phyloP scores from a whole-genome alignment of 148 eudicot species.

The Spergularia bocconei region DNA sequence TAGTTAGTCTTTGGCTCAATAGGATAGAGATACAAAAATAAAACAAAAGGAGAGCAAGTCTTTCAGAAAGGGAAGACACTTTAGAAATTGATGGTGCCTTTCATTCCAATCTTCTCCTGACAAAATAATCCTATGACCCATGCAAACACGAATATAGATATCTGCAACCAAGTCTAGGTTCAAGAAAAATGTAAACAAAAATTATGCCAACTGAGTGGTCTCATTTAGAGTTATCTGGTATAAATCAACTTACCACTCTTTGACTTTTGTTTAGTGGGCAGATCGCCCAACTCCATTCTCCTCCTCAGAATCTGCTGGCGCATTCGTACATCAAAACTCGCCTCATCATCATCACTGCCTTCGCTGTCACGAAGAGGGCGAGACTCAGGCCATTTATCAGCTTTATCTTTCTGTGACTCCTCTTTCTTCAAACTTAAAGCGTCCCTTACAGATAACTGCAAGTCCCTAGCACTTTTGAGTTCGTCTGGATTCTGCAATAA shows the following conservation, averaged over 20 bases:
- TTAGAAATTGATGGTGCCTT: background rate
- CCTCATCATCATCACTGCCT: conserved; percentile 51
- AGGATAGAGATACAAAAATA: no score
- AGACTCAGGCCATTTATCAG: conserved; percentile 35
- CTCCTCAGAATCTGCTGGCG: conserved; percentile 76
- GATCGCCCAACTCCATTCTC: conserved; percentile 68
- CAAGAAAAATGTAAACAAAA: background rate
- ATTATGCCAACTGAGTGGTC: background rate
- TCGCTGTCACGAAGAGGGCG: conserved; percentile 43
- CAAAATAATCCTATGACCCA: background rate
- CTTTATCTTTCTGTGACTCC: conserved; percentile 39
- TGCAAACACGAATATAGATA: background rate
- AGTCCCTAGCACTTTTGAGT: conserved; percentile 42
- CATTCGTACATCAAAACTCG: conserved; percentile 80
- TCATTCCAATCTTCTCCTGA: background rate
- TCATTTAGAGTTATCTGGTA: background rate
- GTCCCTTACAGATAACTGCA: conserved; percentile 73
- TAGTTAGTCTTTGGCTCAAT: no score
- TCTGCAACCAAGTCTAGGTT: conserved; percentile 8
- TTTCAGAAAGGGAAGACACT: background rate
- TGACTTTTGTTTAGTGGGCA: conserved; percentile 49
- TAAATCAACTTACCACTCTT: conserved; percentile 40
- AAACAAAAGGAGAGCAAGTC: no score
- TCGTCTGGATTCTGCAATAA: conserved; percentile 51
- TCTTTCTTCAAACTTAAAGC: conserved; percentile 68